Percentiles rank a stretch among this genome's conserved stretches.
Evolutionary conservation across 179 eudicot species (phyloP).

Genomic region (Silene noctiflora): DNA sequence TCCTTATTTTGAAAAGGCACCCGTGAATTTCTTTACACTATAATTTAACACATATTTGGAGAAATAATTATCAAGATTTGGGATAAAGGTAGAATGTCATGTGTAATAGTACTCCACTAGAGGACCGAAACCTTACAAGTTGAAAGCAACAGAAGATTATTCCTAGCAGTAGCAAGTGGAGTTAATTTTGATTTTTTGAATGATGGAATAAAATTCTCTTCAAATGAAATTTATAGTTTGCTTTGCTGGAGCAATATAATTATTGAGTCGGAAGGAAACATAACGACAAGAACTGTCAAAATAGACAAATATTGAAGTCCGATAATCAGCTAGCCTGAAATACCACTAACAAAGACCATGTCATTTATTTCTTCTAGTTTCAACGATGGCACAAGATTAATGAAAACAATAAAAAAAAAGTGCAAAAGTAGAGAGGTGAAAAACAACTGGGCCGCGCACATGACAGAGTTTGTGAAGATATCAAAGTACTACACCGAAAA

Average conservation of each 20-base stretch:
- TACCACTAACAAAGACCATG: background rate
- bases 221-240: background rate
- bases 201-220: background rate
- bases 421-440: background rate
- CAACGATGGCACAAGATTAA: background rate
- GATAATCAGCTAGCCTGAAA: background rate
- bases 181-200: background rate
- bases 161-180: background rate
- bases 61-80: too few relatives aligned
- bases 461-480: background rate
- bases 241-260: background rate
- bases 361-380: too few relatives aligned
- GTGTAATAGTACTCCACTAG: background rate
- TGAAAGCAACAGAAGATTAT: background rate
- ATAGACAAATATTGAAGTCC: background rate
- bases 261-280: background rate
- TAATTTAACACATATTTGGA: too few relatives aligned
- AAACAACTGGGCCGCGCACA: background rate
- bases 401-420: background rate
- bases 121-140: background rate
- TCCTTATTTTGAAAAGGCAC: too few relatives aligned
- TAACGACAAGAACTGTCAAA: background rate
- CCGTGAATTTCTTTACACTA: too few relatives aligned
- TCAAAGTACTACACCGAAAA: background rate
- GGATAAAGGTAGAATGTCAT: too few relatives aligned